Evolutionary conservation across 1,284 basidiomycete genomes (phyloP), one percentile per base, ranked within the genome.

Genomic region (Cystobasidium slooffiae): DNA sequence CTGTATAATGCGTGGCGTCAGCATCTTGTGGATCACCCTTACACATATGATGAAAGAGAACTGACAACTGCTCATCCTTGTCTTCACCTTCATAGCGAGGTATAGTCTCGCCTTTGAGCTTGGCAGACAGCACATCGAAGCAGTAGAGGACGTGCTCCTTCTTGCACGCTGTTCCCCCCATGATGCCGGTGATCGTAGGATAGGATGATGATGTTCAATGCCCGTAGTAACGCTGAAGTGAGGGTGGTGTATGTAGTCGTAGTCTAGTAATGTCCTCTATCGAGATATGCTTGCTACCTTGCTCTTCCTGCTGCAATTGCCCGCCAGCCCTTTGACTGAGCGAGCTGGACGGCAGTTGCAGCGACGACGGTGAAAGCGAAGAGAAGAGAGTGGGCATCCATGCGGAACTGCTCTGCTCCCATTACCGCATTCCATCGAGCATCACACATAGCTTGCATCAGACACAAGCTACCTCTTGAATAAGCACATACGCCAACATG

Each of bases 141-240:
- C 85, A 86, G 79, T 83, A 85, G 77, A 80, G 81, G 31, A 83
- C 84, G 78, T 86, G 85, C 49, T 82, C 82, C 0, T 61, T 46
- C 20, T 18, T 63, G 61, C 61, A 63, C 43, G 61, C 61, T 63
- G 61, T 47, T 16, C 6, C 31, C 7, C 20, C 44, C 61, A 63
- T 63, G 6, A 24, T 63, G 12, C n/a, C 14, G 53, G 16, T 22
- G 20, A 51, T 16, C 16, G 49, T 16, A 16, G 10, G 53, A 20
- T 22, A 18, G 14, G 53, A 49, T 56, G 53, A 24, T 7, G 3
- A 20, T 16, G 53, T 37, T 56, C 53, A 20, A 14, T 56, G n/a
- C 14, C 22, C n/a, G 53, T 37, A 8, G 53, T 2, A 14, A 22
- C 22, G 53, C 12, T 37, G 53, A 18, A 31, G 31, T 56, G 53